These are phyloP conservation scores for Zygosaccharomyces bailii DNA, from an alignment of 805 yeast genomes.

Conservation along the genomic window DNA sequence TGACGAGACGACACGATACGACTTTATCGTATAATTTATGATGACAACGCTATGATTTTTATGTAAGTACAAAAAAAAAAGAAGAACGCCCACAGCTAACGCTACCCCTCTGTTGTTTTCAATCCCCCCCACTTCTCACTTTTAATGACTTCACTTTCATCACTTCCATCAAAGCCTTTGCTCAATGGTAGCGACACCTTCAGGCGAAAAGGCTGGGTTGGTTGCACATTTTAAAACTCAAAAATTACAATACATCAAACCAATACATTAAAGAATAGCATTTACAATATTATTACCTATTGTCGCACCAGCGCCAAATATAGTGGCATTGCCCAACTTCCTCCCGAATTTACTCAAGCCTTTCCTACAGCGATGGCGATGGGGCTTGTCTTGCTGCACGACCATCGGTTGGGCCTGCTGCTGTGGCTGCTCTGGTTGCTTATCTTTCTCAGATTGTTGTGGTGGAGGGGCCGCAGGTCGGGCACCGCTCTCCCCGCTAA, in stretches of 20 bases:
- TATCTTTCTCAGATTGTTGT: slow-evolving; percentile 25
- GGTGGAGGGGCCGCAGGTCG: slow-evolving; percentile 20
- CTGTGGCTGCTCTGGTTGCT: slow-evolving; percentile 35
- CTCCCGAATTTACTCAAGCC: slow-evolving; percentile 63
- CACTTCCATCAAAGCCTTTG: too few relatives aligned
- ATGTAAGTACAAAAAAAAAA: neutral
- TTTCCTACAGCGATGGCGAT: slow-evolving; percentile 25
- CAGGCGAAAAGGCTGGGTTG: too few relatives aligned
- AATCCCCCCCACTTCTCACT: neutral
- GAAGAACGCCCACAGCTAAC: neutral
- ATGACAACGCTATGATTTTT: neutral
- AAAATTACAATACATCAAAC: slow-evolving; percentile 29
- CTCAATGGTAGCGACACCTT: too few relatives aligned
- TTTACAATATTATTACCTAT: slow-evolving; percentile 80
- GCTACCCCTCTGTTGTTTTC: neutral
- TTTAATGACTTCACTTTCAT: too few relatives aligned
- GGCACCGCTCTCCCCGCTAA: slow-evolving; percentile 19
- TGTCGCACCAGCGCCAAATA: slow-evolving; percentile 96
- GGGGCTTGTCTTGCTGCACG: slow-evolving; percentile 4
- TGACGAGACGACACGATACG: slow-evolving; percentile 8
- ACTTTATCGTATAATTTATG: neutral
- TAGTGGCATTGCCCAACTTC: slow-evolving; percentile 85
- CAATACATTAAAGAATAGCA: slow-evolving; percentile 51
- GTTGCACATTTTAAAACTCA: too few relatives aligned
- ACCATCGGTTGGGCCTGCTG: slow-evolving; percentile 25